Percentiles rank a stretch among this genome's conserved stretches.
These are phyloP conservation scores for Trichoderma gamsii DNA, from an alignment of 495 filamentous ascomycete genomes.

Conservation along the genomic window DNA sequence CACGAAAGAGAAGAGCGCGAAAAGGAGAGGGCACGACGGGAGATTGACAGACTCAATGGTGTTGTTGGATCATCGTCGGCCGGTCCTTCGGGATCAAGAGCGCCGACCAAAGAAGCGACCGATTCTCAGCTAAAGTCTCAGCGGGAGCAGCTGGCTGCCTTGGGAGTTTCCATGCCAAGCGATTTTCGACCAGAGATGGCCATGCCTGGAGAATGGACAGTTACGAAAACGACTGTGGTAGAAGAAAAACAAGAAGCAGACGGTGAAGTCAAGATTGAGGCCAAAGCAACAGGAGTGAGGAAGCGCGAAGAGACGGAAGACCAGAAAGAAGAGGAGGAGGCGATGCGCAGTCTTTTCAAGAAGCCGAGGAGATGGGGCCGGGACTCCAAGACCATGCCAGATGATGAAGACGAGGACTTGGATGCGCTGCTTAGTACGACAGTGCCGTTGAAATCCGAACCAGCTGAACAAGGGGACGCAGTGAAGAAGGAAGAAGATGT, in stretches of 20 bases:
- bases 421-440: slow-evolving; percentile 58
- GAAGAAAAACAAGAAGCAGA: slow-evolving; percentile 22
- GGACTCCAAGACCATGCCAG: slow-evolving; percentile 59
- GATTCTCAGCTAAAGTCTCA: slow-evolving; percentile 73
- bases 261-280: slow-evolving; percentile 34
- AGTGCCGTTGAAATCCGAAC: background rate
- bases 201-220: slow-evolving; percentile 86
- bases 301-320: slow-evolving; percentile 66
- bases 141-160: slow-evolving; percentile 74
- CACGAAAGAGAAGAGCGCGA: slow-evolving; percentile 74
- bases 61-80: slow-evolving; percentile 44
- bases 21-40: slow-evolving; percentile 71
- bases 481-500: slow-evolving; percentile 37
- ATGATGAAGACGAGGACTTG: slow-evolving; percentile 59
- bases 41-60: slow-evolving; percentile 81
- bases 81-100: slow-evolving; percentile 20
- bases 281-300: slow-evolving; percentile 50
- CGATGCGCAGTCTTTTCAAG: slow-evolving; percentile 50
- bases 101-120: slow-evolving; percentile 29
- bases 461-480: slow-evolving; percentile 18
- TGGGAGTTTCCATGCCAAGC: slow-evolving; percentile 82
- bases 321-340: slow-evolving; percentile 56
- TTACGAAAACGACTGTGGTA: slow-evolving; percentile 51
- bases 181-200: slow-evolving; percentile 75
- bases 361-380: slow-evolving; percentile 69